Conservation (phyloP, 768 basidiomycete species). For the Paxillus rubicundulus region DNA sequence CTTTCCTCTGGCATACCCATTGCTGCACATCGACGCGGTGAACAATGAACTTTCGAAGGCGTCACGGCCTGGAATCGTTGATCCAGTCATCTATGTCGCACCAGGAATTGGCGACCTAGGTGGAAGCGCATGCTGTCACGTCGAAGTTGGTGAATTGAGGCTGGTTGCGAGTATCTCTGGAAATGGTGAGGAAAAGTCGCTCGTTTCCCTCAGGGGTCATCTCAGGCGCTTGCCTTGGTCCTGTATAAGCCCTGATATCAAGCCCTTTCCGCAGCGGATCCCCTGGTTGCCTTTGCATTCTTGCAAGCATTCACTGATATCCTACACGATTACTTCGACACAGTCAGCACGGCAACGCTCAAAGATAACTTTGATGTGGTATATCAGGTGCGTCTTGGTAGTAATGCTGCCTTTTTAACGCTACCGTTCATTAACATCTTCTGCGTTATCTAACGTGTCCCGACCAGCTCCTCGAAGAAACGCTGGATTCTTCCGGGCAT, state of each 20-base stretch:
- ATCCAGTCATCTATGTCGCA: conserved; percentile 72
- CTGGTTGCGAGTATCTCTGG: conserved; percentile 80
- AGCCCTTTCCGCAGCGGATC: conserved; percentile 61
- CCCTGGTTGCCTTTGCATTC: conserved; percentile 86
- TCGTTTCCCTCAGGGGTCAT: neutral
- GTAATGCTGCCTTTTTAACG: neutral
- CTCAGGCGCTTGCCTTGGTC: too few species aligned
- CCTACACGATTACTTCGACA: conserved; percentile 82
- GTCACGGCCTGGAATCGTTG: conserved; percentile 51
- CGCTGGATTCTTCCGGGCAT: conserved; percentile 89
- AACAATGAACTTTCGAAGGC: conserved; percentile 69
- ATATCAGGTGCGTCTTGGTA: conserved; percentile 64
- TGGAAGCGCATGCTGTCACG: conserved; percentile 78
- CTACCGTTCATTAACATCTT: neutral
- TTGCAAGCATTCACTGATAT: conserved; percentile 83
- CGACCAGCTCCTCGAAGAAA: conserved; percentile 84
- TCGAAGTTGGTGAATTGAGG: conserved; percentile 71
- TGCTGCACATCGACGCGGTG: conserved; percentile 83
- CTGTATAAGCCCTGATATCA: neutral
- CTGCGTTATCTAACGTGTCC: neutral
- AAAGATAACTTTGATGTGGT: conserved; percentile 95
- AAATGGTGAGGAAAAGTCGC: conserved; percentile 61
- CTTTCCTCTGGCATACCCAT: conserved; percentile 71
- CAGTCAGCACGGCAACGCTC: conserved; percentile 73
- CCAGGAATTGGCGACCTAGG: conserved; percentile 41